phyloP scores from a whole-genome alignment of 1,139 yeast species.

The Suhomyces bribrorum region DNA sequence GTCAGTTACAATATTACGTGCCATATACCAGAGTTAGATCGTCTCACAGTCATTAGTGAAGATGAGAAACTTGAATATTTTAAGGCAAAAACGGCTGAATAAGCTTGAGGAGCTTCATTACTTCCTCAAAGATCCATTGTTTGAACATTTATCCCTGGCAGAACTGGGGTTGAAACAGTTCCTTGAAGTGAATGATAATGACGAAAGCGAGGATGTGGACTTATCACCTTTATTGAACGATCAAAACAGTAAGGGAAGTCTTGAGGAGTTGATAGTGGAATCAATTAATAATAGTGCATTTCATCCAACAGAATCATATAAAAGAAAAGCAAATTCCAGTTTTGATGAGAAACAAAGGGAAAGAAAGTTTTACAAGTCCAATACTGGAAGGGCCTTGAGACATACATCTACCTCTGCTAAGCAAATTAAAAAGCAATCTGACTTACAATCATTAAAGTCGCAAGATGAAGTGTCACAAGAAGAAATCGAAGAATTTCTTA shows the following conservation, averaged over 20 bases:
- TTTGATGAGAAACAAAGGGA: conserved; percentile 7
- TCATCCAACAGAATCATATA: conserved; percentile 3
- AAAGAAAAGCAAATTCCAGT: conserved; percentile 7
- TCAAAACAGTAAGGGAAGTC: not conserved
- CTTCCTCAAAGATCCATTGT: conserved; percentile 10
- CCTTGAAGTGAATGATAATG: conserved; percentile 3
- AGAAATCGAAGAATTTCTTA: conserved; percentile 26
- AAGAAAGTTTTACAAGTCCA: conserved; percentile 6
- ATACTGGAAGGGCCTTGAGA: conserved; percentile 2
- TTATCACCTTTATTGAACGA: not conserved
- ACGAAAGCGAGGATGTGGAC: conserved; percentile 2
- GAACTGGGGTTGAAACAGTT: conserved; percentile 3
- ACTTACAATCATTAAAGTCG: conserved; percentile 22
- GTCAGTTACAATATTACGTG: too few relatives aligned
- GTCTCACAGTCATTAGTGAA: too few relatives aligned
- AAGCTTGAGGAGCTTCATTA: conserved; percentile 13
- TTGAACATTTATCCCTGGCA: conserved; percentile 2
- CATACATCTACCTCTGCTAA: conserved; percentile 8
- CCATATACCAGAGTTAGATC: too few relatives aligned
- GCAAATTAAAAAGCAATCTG: conserved; percentile 12
- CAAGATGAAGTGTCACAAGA: conserved; percentile 24
- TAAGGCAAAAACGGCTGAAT: conserved; percentile 5
- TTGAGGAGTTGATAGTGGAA: conserved; percentile 2
- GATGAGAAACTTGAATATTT: conserved; percentile 4
- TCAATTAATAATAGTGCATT: conserved; percentile 6